phyloP scores from a whole-genome alignment of 805 yeast species.

The Sungouiozyma intestinalis region DNA sequence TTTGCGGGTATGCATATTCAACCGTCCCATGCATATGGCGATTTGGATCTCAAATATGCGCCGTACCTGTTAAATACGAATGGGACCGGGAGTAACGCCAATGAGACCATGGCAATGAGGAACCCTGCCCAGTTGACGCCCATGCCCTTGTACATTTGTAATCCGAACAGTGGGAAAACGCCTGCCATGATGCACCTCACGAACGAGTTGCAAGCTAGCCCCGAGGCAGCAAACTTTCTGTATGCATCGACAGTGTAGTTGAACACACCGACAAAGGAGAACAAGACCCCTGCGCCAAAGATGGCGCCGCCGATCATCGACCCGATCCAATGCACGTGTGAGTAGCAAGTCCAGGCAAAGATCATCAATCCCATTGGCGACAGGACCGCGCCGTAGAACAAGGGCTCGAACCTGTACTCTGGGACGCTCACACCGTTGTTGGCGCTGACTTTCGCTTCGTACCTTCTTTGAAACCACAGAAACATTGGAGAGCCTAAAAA shows the following conservation, averaged over 20 bases:
- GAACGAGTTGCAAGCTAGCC: slow-evolving; percentile 41
- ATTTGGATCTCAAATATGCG: slow-evolving; percentile 32
- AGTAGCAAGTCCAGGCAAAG: slow-evolving; percentile 63
- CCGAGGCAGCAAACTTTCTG: slow-evolving; percentile 42
- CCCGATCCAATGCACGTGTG: slow-evolving; percentile 59
- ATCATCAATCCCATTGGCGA: slow-evolving; percentile 62
- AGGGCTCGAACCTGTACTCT: slow-evolving; percentile 48
- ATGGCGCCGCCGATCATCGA: slow-evolving; percentile 65
- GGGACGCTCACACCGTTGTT: slow-evolving; percentile 45
- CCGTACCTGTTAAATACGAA: slow-evolving; percentile 43
- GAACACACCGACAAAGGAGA: slow-evolving; percentile 57
- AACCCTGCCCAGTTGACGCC: slow-evolving; percentile 52
- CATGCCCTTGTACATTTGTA: slow-evolving; percentile 44
- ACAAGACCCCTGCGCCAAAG: slow-evolving; percentile 58
- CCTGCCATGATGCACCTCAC: slow-evolving; percentile 47
- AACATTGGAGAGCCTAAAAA: slow-evolving; percentile 36
- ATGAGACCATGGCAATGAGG: slow-evolving; percentile 40
- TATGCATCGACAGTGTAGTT: slow-evolving; percentile 59
- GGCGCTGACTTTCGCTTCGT: slow-evolving; percentile 33
- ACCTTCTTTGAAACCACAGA: slow-evolving; percentile 34
- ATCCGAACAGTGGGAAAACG: slow-evolving; percentile 46
- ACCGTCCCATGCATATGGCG: slow-evolving; percentile 38
- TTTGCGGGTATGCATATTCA: background rate
- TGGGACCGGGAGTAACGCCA: slow-evolving; percentile 45
- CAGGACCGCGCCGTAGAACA: slow-evolving; percentile 54